These are phyloP conservation scores for Laetiporus sulphureus DNA, from an alignment of 1,284 basidiomycete species.

Conservation along the genomic window DNA sequence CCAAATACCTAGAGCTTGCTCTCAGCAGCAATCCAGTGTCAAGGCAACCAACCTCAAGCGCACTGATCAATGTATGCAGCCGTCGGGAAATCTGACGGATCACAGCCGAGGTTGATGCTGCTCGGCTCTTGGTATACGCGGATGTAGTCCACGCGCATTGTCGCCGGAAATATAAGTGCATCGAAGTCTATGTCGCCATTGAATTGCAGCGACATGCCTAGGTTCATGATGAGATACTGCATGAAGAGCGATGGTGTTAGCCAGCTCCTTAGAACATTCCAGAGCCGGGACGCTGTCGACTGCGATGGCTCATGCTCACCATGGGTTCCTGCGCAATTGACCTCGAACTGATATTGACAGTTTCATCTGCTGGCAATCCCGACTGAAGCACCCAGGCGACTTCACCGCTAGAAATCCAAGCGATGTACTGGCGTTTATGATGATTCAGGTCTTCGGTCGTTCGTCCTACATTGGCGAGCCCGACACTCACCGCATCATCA, in stretches of 20 bases:
- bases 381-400: conserved; percentile 73
- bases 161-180: conserved; percentile 59
- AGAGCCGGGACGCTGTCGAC: conserved; percentile 2
- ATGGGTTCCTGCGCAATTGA: conserved; percentile 82
- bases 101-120: conserved; percentile 73
- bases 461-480: not conserved
- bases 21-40: not conserved
- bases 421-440: conserved; percentile 53
- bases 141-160: conserved; percentile 77
- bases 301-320: conserved; percentile 33
- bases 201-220: conserved; percentile 81
- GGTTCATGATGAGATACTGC: conserved; percentile 72
- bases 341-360: conserved; percentile 64
- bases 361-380: conserved; percentile 64
- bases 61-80: conserved; percentile 64
- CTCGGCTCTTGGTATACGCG: conserved; percentile 73
- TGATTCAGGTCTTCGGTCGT: not conserved
- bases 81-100: conserved; percentile 75
- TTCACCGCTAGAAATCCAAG: conserved; percentile 65
- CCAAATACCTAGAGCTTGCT: conserved; percentile 24
- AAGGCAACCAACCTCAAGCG: conserved; percentile 18
- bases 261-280: not conserved
- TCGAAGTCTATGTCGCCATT: conserved; percentile 62
- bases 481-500: conserved; percentile 26
- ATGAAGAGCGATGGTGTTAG: not conserved